Conservation (phyloP, 176 grass and related monocot species). For the Avena sativa region DNA sequence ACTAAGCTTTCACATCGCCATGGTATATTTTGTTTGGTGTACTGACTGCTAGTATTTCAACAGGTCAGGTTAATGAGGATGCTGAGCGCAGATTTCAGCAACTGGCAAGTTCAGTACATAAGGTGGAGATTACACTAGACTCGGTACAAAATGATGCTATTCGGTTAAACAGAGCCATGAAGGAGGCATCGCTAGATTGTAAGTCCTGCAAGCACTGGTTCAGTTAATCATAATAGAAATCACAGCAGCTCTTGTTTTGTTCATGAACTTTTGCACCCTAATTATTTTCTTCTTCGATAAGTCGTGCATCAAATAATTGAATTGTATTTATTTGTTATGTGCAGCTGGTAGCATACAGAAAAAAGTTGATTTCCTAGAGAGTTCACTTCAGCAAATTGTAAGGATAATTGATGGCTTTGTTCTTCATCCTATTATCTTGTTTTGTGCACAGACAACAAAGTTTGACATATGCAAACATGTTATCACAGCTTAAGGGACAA, state of each 20-base stretch:
- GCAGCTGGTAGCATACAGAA: conserved; percentile 70
- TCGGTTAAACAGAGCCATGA: conserved; percentile 80
- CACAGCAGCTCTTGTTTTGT: conserved; percentile 10
- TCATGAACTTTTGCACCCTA: conserved; percentile 24
- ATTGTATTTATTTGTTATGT: conserved; percentile 33
- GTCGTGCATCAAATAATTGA: conserved; percentile 33
- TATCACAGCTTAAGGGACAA: conserved; percentile 74
- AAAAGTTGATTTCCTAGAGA: conserved; percentile 65
- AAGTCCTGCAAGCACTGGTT: conserved; percentile 36
- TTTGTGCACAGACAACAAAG: background rate
- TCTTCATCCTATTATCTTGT: conserved; percentile 16
- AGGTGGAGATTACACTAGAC: conserved; percentile 69
- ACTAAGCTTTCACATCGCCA: background rate
- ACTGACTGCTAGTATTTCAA: conserved; percentile 19
- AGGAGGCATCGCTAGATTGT: conserved; percentile 86
- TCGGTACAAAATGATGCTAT: conserved; percentile 76
- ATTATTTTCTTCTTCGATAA: conserved; percentile 12
- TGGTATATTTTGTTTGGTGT: conserved; percentile 8
- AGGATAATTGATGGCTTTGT: conserved; percentile 40
- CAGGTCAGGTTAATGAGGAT: conserved; percentile 76
- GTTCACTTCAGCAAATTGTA: conserved; percentile 82
- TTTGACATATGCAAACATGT: conserved; percentile 37
- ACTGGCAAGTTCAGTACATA: conserved; percentile 66
- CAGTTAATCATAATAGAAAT: conserved; percentile 8
- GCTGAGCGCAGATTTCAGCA: conserved; percentile 78